Conservation (phyloP, 768 basidiomycete species). For the Lyophyllum semitale region DNA sequence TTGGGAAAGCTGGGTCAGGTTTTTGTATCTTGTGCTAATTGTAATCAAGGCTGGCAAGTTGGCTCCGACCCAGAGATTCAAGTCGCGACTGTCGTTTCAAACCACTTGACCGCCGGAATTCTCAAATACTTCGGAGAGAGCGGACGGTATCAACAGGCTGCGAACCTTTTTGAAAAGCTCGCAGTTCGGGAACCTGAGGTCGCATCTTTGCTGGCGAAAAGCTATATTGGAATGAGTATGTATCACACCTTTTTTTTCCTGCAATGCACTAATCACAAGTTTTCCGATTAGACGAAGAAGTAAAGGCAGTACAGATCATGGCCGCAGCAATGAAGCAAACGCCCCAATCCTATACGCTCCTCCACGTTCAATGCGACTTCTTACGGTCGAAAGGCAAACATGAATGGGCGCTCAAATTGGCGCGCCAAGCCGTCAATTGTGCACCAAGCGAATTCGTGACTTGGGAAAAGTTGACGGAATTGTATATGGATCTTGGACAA, state of each 20-base stretch:
- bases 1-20: neutral
- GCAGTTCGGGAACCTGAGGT: slow-evolving; percentile 87
- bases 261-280: neutral
- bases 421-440: slow-evolving; percentile 94
- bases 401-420: slow-evolving; percentile 91
- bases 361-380: slow-evolving; percentile 95
- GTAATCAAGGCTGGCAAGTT: slow-evolving; percentile 85
- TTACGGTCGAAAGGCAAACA: slow-evolving; percentile 80
- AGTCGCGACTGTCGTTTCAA: slow-evolving; percentile 94
- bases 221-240: slow-evolving; percentile 98
- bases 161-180: slow-evolving; percentile 93
- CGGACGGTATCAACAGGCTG: slow-evolving; percentile 82
- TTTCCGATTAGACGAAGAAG: slow-evolving; percentile 80
- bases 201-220: slow-evolving; percentile 79
- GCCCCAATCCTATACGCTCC: slow-evolving; percentile 90
- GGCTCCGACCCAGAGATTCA: slow-evolving; percentile 99
- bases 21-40: neutral
- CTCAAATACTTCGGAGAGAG: slow-evolving; percentile 97
- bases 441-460: slow-evolving; percentile 99
- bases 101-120: slow-evolving; percentile 92
- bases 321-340: slow-evolving; percentile 78
- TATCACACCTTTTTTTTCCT: slow-evolving; percentile 12
- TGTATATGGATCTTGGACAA: slow-evolving; percentile 89
- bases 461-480: slow-evolving; percentile 96
- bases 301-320: slow-evolving; percentile 96